Percentiles rank a stretch among this genome's conserved stretches.
phyloP scores from a whole-genome alignment of 2,329 filamentous ascomycete genomes.

The Pestalotiopsis sp. region DNA sequence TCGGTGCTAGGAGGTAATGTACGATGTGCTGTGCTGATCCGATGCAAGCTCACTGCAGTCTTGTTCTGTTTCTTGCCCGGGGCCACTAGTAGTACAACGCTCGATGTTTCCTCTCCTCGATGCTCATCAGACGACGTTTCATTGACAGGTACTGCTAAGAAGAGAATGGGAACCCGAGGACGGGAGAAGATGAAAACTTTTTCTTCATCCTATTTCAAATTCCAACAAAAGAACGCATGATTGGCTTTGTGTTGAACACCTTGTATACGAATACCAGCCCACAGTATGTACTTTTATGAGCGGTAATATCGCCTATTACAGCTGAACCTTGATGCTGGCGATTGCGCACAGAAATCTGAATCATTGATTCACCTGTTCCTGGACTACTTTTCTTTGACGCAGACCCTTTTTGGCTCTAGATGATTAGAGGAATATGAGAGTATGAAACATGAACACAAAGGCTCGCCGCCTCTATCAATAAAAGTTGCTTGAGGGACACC shows the following conservation, averaged over 20 bases:
- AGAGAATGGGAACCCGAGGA: neutral
- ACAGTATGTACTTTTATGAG: neutral
- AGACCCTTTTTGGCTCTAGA: neutral
- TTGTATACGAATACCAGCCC: neutral
- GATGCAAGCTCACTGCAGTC: neutral
- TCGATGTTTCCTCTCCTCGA: neutral
- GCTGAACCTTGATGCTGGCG: neutral
- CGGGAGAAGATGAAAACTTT: neutral
- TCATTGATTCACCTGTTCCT: neutral
- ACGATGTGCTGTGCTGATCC: neutral
- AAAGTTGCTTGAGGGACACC: no score
- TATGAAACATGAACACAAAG: neutral
- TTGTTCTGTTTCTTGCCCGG: neutral
- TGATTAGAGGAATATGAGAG: neutral
- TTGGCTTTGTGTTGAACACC: neutral
- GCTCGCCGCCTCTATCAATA: neutral
- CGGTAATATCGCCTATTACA: neutral
- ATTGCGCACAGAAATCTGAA: neutral
- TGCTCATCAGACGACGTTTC: neutral
- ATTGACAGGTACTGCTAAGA: neutral
- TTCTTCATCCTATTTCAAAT: neutral
- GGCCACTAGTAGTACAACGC: neutral
- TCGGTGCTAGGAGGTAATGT: neutral
- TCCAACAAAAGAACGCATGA: neutral
- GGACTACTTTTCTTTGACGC: neutral